These are phyloP conservation scores for Onygenales sp. DNA, from an alignment of 2,329 filamentous ascomycete genomes.

Conservation along the genomic window DNA sequence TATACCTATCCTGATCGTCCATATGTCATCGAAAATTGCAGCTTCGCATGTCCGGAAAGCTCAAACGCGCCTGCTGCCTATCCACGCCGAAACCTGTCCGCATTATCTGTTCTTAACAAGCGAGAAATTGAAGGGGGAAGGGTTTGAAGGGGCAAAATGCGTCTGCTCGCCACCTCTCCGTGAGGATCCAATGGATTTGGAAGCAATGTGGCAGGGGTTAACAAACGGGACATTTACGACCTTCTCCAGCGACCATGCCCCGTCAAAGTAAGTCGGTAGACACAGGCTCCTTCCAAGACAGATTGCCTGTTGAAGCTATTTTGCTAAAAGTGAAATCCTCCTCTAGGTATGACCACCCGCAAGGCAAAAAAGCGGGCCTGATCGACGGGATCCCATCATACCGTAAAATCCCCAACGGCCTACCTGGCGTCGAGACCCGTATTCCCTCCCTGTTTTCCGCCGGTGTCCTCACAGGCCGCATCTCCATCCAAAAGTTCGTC, in stretches of 20 bases:
- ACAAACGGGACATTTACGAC: slow-evolving; percentile 47
- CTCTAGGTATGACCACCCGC: slow-evolving; percentile 24
- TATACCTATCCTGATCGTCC: slow-evolving; percentile 45
- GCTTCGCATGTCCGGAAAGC: slow-evolving; percentile 41
- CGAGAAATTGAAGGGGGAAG: slow-evolving; percentile 33
- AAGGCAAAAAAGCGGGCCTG: slow-evolving; percentile 29
- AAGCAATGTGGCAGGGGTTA: slow-evolving; percentile 43
- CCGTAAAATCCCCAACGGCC: slow-evolving; percentile 34
- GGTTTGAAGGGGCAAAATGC: slow-evolving; percentile 41
- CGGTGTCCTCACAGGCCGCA: slow-evolving; percentile 9
- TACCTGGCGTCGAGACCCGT: slow-evolving; percentile 35
- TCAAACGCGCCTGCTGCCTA: slow-evolving; percentile 41
- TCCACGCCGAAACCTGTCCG: slow-evolving; percentile 50
- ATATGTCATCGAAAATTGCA: slow-evolving; percentile 41
- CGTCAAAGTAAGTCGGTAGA: slow-evolving; percentile 18
- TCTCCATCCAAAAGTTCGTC: slow-evolving; percentile 33
- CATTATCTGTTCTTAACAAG: slow-evolving; percentile 50
- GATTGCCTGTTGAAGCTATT: background rate
- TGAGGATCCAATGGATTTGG: slow-evolving; percentile 39
- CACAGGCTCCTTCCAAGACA: background rate
- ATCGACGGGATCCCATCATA: slow-evolving; percentile 27
- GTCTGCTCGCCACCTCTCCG: slow-evolving; percentile 45
- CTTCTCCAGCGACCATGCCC: slow-evolving; percentile 41
- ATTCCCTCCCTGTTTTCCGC: slow-evolving; percentile 29
- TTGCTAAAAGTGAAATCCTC: background rate